phyloP scores from a whole-genome alignment of 169 alveolate genomes.

The Eimeria mitis region DNA sequence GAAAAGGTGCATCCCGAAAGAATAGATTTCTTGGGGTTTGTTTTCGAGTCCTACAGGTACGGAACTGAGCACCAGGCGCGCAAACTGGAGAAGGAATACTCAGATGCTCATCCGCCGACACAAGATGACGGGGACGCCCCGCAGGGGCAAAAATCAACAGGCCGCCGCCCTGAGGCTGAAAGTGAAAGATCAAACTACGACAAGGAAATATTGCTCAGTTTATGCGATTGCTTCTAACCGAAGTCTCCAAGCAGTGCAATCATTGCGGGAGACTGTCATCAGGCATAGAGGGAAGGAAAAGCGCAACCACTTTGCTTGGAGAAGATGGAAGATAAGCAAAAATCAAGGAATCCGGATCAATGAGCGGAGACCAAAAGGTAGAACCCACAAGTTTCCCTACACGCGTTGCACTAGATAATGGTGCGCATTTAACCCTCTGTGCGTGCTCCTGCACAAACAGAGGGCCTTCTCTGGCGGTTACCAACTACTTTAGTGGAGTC shows the following conservation, averaged over 20 bases:
- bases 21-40: constrained; percentile 11
- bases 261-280: not conserved
- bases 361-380: not conserved
- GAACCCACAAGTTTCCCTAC: not conserved
- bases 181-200: not conserved
- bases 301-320: not conserved
- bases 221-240: not conserved
- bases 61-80: not conserved
- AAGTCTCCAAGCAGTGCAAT: not conserved
- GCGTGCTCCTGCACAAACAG: not conserved
- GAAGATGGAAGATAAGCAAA: not conserved
- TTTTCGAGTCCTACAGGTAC: constrained; percentile 4
- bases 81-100: not conserved
- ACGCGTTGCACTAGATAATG: not conserved
- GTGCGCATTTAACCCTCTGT: not conserved
- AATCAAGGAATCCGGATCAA: not conserved
- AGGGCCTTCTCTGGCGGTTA: not conserved
- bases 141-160: not conserved
- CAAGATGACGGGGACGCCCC: not conserved
- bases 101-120: not conserved
- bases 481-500: no score
- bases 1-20: constrained; percentile 53
- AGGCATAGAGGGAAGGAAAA: no score
- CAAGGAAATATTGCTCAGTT: not conserved
- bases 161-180: constrained; percentile 12